Conservation (phyloP, 495 filamentous ascomycete genomes). For the Penicillium roqueforti region DNA sequence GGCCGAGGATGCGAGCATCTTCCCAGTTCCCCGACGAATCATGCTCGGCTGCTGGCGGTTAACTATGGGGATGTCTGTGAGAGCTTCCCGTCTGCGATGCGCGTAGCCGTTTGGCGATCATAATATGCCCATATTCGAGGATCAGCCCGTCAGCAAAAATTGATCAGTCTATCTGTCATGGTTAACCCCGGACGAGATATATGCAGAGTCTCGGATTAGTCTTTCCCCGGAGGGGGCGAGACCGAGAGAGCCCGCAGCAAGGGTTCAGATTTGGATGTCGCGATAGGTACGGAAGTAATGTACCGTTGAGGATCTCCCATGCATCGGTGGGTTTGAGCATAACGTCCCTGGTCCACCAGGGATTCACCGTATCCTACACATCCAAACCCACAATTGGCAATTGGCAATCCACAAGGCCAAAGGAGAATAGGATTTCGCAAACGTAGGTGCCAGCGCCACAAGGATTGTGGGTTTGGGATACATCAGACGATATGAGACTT, state of each 20-base stretch:
- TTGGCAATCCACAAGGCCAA: not conserved
- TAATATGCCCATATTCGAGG: conserved; percentile 16
- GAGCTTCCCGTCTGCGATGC: conserved; percentile 11
- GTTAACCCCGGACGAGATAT: conserved; percentile 4
- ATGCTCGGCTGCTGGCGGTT: not conserved
- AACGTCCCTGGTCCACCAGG: not conserved
- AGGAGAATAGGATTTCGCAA: not conserved
- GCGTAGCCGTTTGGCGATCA: conserved; percentile 31
- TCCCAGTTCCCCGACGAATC: conserved; percentile 16
- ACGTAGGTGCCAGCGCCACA: conserved; percentile 2
- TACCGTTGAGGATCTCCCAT: conserved; percentile 5
- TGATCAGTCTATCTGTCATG: conserved; percentile 11
- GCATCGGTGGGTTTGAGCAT: not conserved
- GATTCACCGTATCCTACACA: not conserved
- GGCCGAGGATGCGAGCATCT: not conserved
- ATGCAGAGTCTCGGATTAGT: conserved; percentile 4
- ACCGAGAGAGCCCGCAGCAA: conserved; percentile 5
- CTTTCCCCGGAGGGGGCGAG: not conserved
- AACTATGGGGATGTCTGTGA: not conserved
- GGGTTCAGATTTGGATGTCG: not conserved
- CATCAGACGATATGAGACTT: conserved; percentile 10
- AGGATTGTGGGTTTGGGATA: conserved; percentile 7
- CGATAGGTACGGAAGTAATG: not conserved
- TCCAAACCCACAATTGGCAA: conserved; percentile 3
- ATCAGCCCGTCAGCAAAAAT: not conserved